These are phyloP conservation scores for Camellia japonica DNA, from an alignment of 148 eudicot species.

Conservation along the genomic window DNA sequence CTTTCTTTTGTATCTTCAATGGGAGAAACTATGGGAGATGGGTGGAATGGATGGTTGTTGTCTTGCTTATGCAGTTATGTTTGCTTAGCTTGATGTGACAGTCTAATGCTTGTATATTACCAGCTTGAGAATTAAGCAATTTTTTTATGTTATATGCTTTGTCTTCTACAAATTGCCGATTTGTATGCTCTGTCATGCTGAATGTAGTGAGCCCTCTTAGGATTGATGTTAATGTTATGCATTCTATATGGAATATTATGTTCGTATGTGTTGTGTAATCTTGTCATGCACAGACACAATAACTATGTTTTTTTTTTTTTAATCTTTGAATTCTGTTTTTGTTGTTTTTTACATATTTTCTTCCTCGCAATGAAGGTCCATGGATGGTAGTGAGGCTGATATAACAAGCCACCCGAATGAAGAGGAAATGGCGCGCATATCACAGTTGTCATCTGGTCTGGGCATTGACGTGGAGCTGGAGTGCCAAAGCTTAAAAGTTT, in stretches of 20 bases:
- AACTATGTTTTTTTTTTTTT: background rate
- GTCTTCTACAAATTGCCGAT: background rate
- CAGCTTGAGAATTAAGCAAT: background rate
- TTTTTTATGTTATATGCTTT: background rate
- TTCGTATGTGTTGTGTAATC: background rate
- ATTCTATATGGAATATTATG: background rate
- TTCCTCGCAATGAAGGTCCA: constrained; percentile 17
- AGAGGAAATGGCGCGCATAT: constrained; percentile 12
- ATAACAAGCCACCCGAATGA: background rate
- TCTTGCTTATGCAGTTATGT: background rate
- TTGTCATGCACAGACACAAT: background rate
- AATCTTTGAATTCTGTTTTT: too few relatives aligned
- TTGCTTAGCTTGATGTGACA: background rate
- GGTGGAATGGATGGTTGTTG: background rate
- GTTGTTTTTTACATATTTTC: background rate
- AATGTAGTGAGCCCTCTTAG: too few relatives aligned
- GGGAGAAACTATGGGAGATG: background rate
- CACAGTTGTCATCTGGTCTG: constrained; percentile 10
- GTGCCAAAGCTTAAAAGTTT: constrained; percentile 9
- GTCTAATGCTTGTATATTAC: background rate
- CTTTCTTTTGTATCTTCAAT: background rate
- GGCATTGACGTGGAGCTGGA: constrained; percentile 15
- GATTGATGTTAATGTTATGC: too few relatives aligned
- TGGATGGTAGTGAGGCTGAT: constrained; percentile 18
- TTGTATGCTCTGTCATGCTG: background rate